Percentiles rank a stretch among this genome's conserved stretches.
These are phyloP conservation scores for Candida adriatica DNA, from an alignment of 805 yeast genomes.

Conservation along the genomic window DNA sequence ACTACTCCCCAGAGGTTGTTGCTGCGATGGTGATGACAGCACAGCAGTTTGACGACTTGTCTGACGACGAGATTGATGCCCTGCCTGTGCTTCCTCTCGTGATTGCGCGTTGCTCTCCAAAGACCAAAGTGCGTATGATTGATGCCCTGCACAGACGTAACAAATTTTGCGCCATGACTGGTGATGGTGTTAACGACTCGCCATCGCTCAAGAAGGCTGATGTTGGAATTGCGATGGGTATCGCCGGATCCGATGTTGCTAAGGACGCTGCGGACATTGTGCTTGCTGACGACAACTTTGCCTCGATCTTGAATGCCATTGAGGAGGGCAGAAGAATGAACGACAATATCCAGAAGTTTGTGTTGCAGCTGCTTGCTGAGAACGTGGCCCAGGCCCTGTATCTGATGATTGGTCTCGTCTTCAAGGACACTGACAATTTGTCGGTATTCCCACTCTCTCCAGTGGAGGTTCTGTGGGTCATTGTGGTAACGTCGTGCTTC, in stretches of 20 bases:
- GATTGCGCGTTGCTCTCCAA: slow-evolving; percentile 79
- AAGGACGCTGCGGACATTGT: slow-evolving; percentile 78
- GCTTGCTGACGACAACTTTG: slow-evolving; percentile 69
- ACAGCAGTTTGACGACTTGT: slow-evolving; percentile 54
- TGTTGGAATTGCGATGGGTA: slow-evolving; percentile 82
- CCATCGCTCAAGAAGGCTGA: slow-evolving; percentile 72
- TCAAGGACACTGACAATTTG: slow-evolving; percentile 50
- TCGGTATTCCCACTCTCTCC: slow-evolving; percentile 83
- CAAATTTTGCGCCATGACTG: slow-evolving; percentile 72
- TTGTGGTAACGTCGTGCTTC: slow-evolving; percentile 72
- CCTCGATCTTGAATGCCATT: slow-evolving; percentile 69
- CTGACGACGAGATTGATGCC: slow-evolving; percentile 54
- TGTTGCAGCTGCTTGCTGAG: slow-evolving; percentile 63
- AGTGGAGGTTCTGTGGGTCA: slow-evolving; percentile 73
- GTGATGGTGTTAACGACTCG: slow-evolving; percentile 80
- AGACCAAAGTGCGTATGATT: slow-evolving; percentile 74
- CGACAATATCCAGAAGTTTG: slow-evolving; percentile 71
- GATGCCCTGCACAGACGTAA: slow-evolving; percentile 64
- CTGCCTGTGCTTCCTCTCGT: slow-evolving; percentile 67
- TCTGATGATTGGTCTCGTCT: slow-evolving; percentile 66
- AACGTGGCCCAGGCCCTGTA: slow-evolving; percentile 67
- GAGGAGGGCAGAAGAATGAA: slow-evolving; percentile 81
- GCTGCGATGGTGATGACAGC: slow-evolving; percentile 73
- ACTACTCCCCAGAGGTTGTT: slow-evolving; percentile 49
- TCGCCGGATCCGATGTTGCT: slow-evolving; percentile 79